Evolutionary conservation across 2,329 filamentous ascomycete genomes (phyloP).

Genomic region (Cladophialophora exuberans): DNA sequence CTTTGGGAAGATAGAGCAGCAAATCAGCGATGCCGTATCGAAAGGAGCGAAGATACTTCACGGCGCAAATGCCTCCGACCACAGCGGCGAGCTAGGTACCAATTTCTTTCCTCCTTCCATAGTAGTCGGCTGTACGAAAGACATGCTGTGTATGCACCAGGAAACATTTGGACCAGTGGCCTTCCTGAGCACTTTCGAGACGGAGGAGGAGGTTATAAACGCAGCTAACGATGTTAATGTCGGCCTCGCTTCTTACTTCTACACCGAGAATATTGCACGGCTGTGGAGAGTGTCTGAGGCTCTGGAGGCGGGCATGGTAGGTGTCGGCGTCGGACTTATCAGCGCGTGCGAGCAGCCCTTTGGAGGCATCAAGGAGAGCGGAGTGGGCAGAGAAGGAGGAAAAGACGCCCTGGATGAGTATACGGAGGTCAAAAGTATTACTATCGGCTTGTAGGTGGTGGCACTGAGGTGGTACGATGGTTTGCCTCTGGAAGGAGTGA

Average conservation of each 20-base stretch:
- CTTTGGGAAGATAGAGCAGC: slow-evolving; percentile 72
- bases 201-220: slow-evolving; percentile 39
- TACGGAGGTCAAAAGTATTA: slow-evolving; percentile 63
- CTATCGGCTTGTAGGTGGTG: too few species aligned
- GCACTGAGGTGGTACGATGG: too few species aligned
- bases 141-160: slow-evolving; percentile 84
- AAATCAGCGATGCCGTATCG: slow-evolving; percentile 77
- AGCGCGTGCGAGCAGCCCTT: slow-evolving; percentile 63
- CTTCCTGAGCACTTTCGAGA: slow-evolving; percentile 64
- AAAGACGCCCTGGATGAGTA: slow-evolving; percentile 75
- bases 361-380: slow-evolving; percentile 80
- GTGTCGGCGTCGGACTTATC: slow-evolving; percentile 72
- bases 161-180: slow-evolving; percentile 87
- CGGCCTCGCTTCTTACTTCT: slow-evolving; percentile 57
- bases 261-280: slow-evolving; percentile 64
- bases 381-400: slow-evolving; percentile 78
- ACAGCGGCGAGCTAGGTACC: slow-evolving; percentile 61
- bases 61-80: slow-evolving; percentile 34
- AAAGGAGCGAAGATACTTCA: slow-evolving; percentile 74
- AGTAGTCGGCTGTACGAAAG: slow-evolving; percentile 72
- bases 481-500: too few species aligned
- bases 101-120: slow-evolving; percentile 86
- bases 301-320: slow-evolving; percentile 54
- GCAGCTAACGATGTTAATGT: slow-evolving; percentile 38
- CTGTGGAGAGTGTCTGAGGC: slow-evolving; percentile 65